Conservation (phyloP, 192 early-diverging fungal species). For the Backusella mclennaniae region DNA sequence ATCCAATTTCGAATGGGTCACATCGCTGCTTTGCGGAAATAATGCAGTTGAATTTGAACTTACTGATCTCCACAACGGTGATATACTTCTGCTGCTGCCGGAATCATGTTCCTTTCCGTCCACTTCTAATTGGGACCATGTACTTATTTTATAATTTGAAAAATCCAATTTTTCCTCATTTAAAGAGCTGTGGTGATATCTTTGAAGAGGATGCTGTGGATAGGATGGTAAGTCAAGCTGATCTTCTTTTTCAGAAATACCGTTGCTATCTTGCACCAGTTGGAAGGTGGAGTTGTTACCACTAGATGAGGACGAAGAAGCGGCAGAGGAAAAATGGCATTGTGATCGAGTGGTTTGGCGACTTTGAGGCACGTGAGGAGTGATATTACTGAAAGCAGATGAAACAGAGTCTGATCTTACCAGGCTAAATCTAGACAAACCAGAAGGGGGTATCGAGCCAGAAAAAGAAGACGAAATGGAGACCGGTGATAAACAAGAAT, state of each 20-base stretch:
- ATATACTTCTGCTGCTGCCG: neutral
- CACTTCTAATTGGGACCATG: neutral
- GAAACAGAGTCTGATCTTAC: neutral
- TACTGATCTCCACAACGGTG: neutral
- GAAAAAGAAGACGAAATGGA: neutral
- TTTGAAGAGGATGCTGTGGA: neutral
- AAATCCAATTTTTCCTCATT: neutral
- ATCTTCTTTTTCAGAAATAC: neutral
- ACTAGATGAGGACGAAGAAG: neutral
- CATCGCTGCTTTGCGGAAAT: constrained; percentile 19
- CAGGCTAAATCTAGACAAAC: constrained; percentile 1
- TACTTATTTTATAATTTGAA: neutral
- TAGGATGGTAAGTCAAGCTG: neutral
- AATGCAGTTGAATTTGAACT: constrained; percentile 27
- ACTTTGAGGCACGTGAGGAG: neutral
- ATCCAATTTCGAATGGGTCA: constrained; percentile 26
- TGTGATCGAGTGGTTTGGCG: constrained; percentile 10
- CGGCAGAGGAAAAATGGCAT: neutral
- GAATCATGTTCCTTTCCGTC: neutral
- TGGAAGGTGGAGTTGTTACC: neutral
- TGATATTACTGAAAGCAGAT: neutral
- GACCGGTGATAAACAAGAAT: constrained; percentile 1
- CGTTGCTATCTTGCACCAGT: neutral
- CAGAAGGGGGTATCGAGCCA: neutral
- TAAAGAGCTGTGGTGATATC: neutral